Conservation (phyloP, 2,329 filamentous ascomycete species). For the Clonostachys chloroleuca region DNA sequence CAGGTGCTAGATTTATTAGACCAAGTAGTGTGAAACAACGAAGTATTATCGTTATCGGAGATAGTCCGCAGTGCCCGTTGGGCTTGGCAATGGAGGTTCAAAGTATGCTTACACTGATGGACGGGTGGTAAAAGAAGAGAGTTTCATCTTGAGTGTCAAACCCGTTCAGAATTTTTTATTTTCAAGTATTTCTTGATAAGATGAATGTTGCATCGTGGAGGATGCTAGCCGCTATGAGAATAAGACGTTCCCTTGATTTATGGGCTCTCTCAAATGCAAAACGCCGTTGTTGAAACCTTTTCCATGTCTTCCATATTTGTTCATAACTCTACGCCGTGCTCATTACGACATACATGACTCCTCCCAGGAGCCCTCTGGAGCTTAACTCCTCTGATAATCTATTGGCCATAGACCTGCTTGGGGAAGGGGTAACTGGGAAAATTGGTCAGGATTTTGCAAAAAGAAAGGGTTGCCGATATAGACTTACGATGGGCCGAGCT, state of each 20-base stretch:
- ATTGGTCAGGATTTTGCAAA: constrained; percentile 1
- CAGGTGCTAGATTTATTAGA: too few species aligned
- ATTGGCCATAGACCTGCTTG: constrained; percentile 62
- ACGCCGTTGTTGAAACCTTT: constrained; percentile 51
- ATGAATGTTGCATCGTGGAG: constrained; percentile 32
- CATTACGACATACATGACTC: background rate
- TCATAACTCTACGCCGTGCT: background rate
- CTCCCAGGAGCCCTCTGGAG: background rate
- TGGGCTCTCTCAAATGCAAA: constrained; percentile 9
- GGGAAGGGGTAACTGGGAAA: constrained; percentile 68
- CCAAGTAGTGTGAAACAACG: too few species aligned
- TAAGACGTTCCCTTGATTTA: constrained; percentile 8
- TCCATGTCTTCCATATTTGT: constrained; percentile 1
- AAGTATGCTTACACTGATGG: too few species aligned
- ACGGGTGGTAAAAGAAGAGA: too few species aligned
- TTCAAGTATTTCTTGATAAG: constrained; percentile 17
- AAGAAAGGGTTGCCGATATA: background rate
- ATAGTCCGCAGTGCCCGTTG: too few species aligned
- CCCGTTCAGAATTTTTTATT: constrained; percentile 10
- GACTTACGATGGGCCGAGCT: constrained; percentile 92
- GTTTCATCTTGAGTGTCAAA: background rate
- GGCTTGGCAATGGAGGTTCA: too few species aligned
- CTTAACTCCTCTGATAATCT: constrained; percentile 33
- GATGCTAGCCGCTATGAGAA: constrained; percentile 30
- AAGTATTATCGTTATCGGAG: too few species aligned